Base-by-base conservation (phyloP, 352 stramenopile genomes). In the Globisporangium radiosum region DNA sequence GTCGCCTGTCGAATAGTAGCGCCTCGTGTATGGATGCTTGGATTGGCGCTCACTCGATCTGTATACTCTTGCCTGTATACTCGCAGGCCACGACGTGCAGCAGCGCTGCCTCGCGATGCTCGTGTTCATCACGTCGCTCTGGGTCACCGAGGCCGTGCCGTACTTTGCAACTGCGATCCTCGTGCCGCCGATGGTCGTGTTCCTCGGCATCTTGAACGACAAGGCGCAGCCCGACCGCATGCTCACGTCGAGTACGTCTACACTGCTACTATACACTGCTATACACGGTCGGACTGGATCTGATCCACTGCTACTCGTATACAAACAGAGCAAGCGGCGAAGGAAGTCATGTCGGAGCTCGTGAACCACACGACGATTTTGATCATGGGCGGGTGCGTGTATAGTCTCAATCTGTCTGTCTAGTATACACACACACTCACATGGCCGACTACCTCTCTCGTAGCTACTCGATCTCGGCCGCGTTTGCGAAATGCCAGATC, bases 341-440 rank as follows among this genome's bases (percentile, higher is more conserved):
- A 96, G 48, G 80, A 96, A 65, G 89, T 97, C 14, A 94, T 90
- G 81, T 89, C 86, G 0, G 65, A 81, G 65, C 70, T 97, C 14
- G 87, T 97, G 53, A 96, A 97, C 68, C 88, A 97, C 74, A 97
- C 90, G 36, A 97, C 90, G 15, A 90, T 97, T 47, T 66, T 97
- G 15, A 96, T 97, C 66, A 94, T 97, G 84, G 90, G 90, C 63
- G 90, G 90, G 62, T 94, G 17, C 5, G 52, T 36, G 8, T 19
- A 40, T 53, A 19, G n/a, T 33, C 25, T 3, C 25, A 33, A 33
- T 33, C 25, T 33, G 25, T 33, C 25, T 36, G 47, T 52, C 17
- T 37, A 11, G 47, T 37, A 7, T 52, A 13, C 47, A 14, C 19
- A 9, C 7, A 13, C 19, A 52, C 5, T 15, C 47, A 52, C 47